Conservation (phyloP, 1,284 basidiomycete genomes). For the Cryptococcus sp. region DNA sequence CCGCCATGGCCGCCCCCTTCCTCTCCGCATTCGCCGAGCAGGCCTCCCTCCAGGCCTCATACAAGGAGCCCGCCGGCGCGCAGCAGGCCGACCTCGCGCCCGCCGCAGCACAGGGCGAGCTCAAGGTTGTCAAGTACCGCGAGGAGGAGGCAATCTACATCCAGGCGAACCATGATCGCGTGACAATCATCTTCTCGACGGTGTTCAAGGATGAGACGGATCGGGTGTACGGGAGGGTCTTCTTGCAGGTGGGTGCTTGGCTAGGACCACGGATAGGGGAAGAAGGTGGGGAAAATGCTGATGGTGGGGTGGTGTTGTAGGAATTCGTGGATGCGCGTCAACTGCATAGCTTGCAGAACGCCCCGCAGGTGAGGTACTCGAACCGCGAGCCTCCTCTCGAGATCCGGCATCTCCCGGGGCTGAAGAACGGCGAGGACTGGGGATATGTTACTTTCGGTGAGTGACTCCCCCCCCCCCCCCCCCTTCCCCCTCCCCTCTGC, state of each 20-base stretch:
- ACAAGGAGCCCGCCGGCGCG: slow-evolving; percentile 50
- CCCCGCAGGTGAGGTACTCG: slow-evolving; percentile 96
- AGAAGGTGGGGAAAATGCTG: background rate
- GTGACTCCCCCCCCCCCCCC: slow-evolving; percentile 17
- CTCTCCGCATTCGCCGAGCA: slow-evolving; percentile 86
- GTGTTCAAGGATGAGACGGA: slow-evolving; percentile 98
- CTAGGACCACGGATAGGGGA: background rate
- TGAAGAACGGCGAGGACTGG: slow-evolving; percentile 81
- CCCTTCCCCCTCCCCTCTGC: background rate
- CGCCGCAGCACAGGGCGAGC: slow-evolving; percentile 60
- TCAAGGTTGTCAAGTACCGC: slow-evolving; percentile 92
- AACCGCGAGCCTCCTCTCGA: slow-evolving; percentile 94
- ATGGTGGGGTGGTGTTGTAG: slow-evolving; percentile 50
- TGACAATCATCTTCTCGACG: slow-evolving; percentile 97
- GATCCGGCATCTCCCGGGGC: slow-evolving; percentile 78
- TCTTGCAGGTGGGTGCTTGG: slow-evolving; percentile 71
- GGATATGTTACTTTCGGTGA: slow-evolving; percentile 93
- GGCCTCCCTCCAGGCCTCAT: slow-evolving; percentile 69
- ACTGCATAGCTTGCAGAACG: slow-evolving; percentile 89
- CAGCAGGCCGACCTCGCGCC: slow-evolving; percentile 49
- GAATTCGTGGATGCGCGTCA: slow-evolving; percentile 98
- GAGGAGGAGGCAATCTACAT: slow-evolving; percentile 97
- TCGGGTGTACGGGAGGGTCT: slow-evolving; percentile 92
- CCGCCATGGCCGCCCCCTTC: slow-evolving; percentile 92
- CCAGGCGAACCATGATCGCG: slow-evolving; percentile 87